Percentiles rank a stretch among this genome's conserved stretches.
Conservation (phyloP, 148 eudicot genomes). For the Vaccinium myrtillus region DNA sequence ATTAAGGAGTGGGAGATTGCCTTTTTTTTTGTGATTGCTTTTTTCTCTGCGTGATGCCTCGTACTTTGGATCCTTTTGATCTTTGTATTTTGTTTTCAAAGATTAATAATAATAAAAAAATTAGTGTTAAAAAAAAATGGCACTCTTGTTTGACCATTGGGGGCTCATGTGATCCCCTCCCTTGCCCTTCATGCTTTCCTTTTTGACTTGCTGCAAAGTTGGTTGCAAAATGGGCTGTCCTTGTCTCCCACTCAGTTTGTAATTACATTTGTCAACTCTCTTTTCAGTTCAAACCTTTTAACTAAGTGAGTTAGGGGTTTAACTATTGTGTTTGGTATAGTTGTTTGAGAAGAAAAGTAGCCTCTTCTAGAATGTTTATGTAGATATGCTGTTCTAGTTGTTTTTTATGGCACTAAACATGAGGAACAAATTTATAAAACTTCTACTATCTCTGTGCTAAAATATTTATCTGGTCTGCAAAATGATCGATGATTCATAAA, state of each 20-base stretch:
- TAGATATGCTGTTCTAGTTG: neutral
- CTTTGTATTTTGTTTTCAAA: too few relatives aligned
- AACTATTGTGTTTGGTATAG: neutral
- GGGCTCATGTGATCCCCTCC: conserved; percentile 6
- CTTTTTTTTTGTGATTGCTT: too few relatives aligned
- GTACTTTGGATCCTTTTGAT: too few relatives aligned
- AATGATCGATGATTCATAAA: too few relatives aligned
- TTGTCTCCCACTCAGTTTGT: conserved; percentile 23
- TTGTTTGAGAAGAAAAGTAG: neutral
- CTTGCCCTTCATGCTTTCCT: neutral
- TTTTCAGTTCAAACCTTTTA: conserved; percentile 5
- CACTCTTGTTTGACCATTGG: conserved; percentile 7
- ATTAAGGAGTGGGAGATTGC: too few relatives aligned
- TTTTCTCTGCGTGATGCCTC: too few relatives aligned
- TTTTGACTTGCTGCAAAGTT: conserved; percentile 15
- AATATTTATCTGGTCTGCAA: too few relatives aligned
- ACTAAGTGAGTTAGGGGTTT: too few relatives aligned
- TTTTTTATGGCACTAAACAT: neutral
- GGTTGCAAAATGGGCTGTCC: conserved; percentile 17
- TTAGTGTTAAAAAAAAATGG: too few relatives aligned
- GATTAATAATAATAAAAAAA: too few relatives aligned
- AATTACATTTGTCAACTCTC: conserved; percentile 21
- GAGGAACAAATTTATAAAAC: neutral
- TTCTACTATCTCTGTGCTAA: neutral
- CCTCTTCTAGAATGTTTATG: neutral